These are phyloP conservation scores for Hirsutella minnesotensis DNA, from an alignment of 2,329 filamentous ascomycete species.

Conservation along the genomic window DNA sequence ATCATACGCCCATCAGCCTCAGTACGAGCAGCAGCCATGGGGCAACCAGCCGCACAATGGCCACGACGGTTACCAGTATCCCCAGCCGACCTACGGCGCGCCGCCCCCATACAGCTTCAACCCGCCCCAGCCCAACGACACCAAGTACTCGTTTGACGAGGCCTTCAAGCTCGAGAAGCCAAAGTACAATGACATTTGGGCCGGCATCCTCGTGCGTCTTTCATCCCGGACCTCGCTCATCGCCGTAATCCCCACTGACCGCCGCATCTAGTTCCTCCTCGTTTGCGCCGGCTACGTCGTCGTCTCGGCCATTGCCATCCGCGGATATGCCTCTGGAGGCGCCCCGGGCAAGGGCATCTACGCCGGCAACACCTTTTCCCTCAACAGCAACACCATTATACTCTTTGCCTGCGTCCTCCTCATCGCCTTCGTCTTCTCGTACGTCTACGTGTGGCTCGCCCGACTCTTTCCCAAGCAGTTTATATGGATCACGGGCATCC, in stretches of 20 bases:
- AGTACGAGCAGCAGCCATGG: constrained; percentile 4
- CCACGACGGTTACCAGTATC: constrained; percentile 12
- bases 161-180: constrained; percentile 71
- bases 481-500: constrained; percentile 83
- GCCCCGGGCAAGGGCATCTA: constrained; percentile 67
- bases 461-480: constrained; percentile 77
- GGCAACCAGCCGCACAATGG: constrained; percentile 6
- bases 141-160: constrained; percentile 58
- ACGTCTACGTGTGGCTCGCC: constrained; percentile 63
- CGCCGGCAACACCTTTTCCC: constrained; percentile 48
- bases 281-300: constrained; percentile 64
- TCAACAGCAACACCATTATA: constrained; percentile 76
- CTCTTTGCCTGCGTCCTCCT: constrained; percentile 71
- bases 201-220: constrained; percentile 56
- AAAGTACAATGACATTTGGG: constrained; percentile 90
- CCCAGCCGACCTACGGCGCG: constrained; percentile 16
- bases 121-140: constrained; percentile 24
- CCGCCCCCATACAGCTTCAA: constrained; percentile 23
- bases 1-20: constrained; percentile 8
- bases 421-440: constrained; percentile 64
- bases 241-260: constrained; percentile 1
- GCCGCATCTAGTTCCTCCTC: constrained; percentile 46
- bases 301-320: constrained; percentile 63
- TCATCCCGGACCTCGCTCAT: background rate
- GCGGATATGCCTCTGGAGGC: constrained; percentile 52